These are phyloP conservation scores for Oryza australiensis DNA, from an alignment of 176 grass and related monocot species.

Conservation along the genomic window DNA sequence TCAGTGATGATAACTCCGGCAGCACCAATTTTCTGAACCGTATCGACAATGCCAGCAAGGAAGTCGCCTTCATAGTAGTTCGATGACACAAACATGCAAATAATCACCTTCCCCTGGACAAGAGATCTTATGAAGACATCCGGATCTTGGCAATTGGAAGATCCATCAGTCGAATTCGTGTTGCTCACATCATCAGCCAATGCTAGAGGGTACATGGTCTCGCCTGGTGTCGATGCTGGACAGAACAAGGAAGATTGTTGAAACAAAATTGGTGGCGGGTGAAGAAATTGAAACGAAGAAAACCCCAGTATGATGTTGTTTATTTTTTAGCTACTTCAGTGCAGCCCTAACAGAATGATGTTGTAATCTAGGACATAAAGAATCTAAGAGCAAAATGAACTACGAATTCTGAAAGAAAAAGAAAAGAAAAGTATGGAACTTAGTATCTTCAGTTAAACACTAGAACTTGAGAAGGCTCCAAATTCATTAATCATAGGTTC, in stretches of 20 bases:
- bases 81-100: slow-evolving; percentile 45
- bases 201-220: slow-evolving; percentile 62
- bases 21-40: slow-evolving; percentile 59
- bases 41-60: slow-evolving; percentile 36
- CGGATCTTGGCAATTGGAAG: slow-evolving; percentile 40
- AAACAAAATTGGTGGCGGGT: slow-evolving; percentile 14
- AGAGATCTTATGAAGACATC: slow-evolving; percentile 50
- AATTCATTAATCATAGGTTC: slow-evolving; percentile 18
- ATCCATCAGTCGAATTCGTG: slow-evolving; percentile 28
- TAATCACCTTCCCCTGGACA: slow-evolving; percentile 70
- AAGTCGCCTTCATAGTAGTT: slow-evolving; percentile 33
- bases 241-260: slow-evolving; percentile 13
- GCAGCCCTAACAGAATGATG: not conserved
- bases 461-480: slow-evolving; percentile 2
- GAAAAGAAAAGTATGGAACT: not conserved
- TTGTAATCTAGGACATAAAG: not conserved
- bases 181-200: slow-evolving; percentile 53
- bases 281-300: not conserved
- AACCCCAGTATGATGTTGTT: not conserved
- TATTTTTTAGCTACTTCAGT: not conserved
- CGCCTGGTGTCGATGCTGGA: slow-evolving; percentile 63
- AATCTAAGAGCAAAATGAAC: slow-evolving; percentile 7
- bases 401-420: not conserved
- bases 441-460: not conserved
- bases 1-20: slow-evolving; percentile 64